Base-by-base conservation (phyloP, 2,329 filamentous ascomycete genomes). In the Trichoderma polysporum region DNA sequence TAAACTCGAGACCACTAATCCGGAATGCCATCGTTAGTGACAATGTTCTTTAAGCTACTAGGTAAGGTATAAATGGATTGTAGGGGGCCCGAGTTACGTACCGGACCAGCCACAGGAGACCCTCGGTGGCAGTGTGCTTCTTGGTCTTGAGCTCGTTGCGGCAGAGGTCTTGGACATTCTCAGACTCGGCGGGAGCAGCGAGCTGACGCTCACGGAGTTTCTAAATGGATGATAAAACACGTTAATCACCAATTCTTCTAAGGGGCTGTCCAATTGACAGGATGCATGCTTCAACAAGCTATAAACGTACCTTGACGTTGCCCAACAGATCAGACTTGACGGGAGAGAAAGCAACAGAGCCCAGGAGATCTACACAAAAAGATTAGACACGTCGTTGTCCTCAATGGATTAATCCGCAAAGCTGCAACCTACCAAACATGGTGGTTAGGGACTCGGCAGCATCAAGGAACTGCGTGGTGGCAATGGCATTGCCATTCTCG, bases 241-340 rank as follows among this genome's bases (percentile, higher is more conserved):
- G 68, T 74, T 29, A 76, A 72, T 63, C 41, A 37, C 66, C 68
- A 15, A 17, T n/a, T 6, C 62, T 65, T 8, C n/a, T 27, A 33
- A 29, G 27, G n/a, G 27, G 27, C 37, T 22, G 9, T 22, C 27
- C 15, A 33, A 33, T 63, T 33, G 49, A 53, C 15, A 0, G 19
- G 4, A 15, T 57, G 31, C 10, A 10, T 17, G 37, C 31, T 31
- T 29, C 4, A 13, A 12, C 22, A 8, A 17, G 37, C 39, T 37
- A n/a, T 13, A 49, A 10, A 95, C 93, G 2, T 79, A 95, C 93
- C 87, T 93, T 94, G 82, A 98, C 87, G 82, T 99, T 99, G 78
- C 92, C 92, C 57, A 88, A 79, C 83, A 99, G 91, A 80, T 99
- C 95, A 72, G 82, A 91, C 86, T 97, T 97, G 77, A 98, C 94